Percentiles rank a stretch among this genome's conserved stretches.
Evolutionary conservation across 139 green algal species (phyloP).

Genomic region (Picochlorum sp.): DNA sequence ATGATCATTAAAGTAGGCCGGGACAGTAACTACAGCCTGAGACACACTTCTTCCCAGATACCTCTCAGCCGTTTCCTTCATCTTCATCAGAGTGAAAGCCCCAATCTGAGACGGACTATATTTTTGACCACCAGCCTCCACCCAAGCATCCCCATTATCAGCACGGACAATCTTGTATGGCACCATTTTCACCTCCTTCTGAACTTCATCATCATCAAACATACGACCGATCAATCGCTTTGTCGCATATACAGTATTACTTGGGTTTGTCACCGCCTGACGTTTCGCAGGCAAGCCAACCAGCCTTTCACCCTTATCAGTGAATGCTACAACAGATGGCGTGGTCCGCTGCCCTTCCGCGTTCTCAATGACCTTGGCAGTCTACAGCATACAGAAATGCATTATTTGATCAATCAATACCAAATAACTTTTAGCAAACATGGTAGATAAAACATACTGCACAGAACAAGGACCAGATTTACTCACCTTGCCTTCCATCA

Average conservation of each 20-base stretch:
- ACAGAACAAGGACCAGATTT: neutral
- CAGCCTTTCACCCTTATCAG: conserved; percentile 82
- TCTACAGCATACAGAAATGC: conserved; percentile 25
- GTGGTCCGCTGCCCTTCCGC: conserved; percentile 93
- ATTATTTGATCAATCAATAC: neutral
- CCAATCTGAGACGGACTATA: conserved; percentile 92
- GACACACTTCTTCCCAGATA: conserved; percentile 80
- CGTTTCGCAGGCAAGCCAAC: conserved; percentile 93
- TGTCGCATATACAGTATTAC: conserved; percentile 95
- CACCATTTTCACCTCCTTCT: conserved; percentile 96
- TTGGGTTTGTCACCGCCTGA: conserved; percentile 93
- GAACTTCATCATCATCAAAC: conserved; percentile 81
- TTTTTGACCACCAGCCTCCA: conserved; percentile 82
- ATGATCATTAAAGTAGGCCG: conserved; percentile 98
- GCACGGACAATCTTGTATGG: conserved; percentile 92
- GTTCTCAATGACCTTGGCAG: conserved; percentile 95
- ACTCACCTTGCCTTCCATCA: conserved; percentile 97
- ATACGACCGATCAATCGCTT: conserved; percentile 93
- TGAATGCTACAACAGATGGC: conserved; percentile 94
- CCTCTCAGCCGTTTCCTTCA: conserved; percentile 95
- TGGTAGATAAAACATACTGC: neutral
- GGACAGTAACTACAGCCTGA: conserved; percentile 94
- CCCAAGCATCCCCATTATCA: conserved; percentile 93
- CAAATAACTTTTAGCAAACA: neutral
- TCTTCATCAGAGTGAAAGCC: conserved; percentile 88